Conservation (phyloP, 2,329 filamentous ascomycete species). For the Arthrinium puccinioides region DNA sequence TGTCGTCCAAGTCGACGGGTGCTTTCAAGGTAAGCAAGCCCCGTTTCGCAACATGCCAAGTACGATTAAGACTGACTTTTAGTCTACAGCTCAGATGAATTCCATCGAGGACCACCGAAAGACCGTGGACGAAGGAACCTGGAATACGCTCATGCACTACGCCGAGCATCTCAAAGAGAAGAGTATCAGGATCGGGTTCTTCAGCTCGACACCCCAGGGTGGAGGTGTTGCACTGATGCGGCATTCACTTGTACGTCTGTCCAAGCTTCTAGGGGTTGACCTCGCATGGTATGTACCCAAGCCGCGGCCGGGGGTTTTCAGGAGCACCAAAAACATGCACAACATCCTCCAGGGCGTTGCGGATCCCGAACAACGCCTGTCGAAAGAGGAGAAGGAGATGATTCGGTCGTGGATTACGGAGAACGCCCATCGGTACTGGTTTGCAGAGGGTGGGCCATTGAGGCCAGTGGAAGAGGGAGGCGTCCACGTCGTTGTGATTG, state of each 20-base stretch:
- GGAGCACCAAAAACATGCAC: constrained; percentile 81
- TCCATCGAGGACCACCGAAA: constrained; percentile 49
- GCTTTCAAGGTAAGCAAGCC: no score
- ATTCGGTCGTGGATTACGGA: constrained; percentile 66
- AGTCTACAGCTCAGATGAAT: constrained; percentile 53
- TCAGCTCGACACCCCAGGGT: constrained; percentile 75
- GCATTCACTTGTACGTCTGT: constrained; percentile 68
- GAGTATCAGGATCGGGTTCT: constrained; percentile 67
- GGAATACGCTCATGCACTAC: constrained; percentile 57
- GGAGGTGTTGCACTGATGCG: constrained; percentile 78
- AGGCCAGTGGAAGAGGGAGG: constrained; percentile 58
- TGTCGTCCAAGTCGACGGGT: constrained; percentile 62
- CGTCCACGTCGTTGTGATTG: constrained; percentile 71
- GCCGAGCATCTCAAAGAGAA: constrained; percentile 54
- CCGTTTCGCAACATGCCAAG: no score
- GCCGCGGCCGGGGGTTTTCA: constrained; percentile 70
- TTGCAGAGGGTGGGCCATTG: constrained; percentile 59
- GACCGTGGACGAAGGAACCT: constrained; percentile 56
- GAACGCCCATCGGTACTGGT: constrained; percentile 72
- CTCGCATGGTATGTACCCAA: constrained; percentile 75
- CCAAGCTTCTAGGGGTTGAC: constrained; percentile 58
- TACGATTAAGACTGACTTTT: no score
- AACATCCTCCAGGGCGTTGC: constrained; percentile 81
- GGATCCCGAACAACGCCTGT: constrained; percentile 56
- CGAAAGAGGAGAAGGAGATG: constrained; percentile 49